Evolutionary conservation across 306 rosid species (phyloP).

Genomic region (Cicer yamashitae): DNA sequence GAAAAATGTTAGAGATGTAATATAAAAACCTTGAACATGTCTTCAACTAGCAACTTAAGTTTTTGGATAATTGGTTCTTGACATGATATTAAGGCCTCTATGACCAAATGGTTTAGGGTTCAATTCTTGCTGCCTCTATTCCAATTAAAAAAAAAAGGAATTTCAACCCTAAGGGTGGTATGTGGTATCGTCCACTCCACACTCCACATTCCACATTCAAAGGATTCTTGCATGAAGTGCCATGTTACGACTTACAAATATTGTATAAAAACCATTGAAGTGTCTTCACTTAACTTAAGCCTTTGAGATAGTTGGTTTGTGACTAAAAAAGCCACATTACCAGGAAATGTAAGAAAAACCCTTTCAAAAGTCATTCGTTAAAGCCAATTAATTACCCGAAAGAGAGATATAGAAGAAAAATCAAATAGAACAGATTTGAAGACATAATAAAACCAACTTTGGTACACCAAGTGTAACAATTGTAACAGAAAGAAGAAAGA

Average conservation of each 20-base stretch:
- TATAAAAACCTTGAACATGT: background rate
- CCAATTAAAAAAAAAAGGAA: background rate
- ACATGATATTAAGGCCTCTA: background rate
- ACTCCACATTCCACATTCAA: background rate
- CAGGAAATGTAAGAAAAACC: background rate
- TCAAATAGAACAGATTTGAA: background rate
- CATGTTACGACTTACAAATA: background rate
- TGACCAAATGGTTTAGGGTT: background rate
- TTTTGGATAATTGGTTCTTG: background rate
- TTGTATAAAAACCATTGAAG: background rate
- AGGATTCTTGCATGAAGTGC: background rate
- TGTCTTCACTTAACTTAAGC: background rate
- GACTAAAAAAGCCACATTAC: slow-evolving; percentile 4
- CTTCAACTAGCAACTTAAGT: background rate
- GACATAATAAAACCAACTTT: background rate
- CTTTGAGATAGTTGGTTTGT: background rate
- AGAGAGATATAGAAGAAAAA: background rate
- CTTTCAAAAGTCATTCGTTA: background rate
- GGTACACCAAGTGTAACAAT: background rate
- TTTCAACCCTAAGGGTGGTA: background rate
- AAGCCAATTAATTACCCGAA: background rate
- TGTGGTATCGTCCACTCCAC: background rate
- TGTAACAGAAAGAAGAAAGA: background rate
- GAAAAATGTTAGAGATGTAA: background rate
- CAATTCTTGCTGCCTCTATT: background rate